These are phyloP conservation scores for Magnusiomyces paraingens DNA, from an alignment of 1,139 yeast genomes.

Conservation along the genomic window DNA sequence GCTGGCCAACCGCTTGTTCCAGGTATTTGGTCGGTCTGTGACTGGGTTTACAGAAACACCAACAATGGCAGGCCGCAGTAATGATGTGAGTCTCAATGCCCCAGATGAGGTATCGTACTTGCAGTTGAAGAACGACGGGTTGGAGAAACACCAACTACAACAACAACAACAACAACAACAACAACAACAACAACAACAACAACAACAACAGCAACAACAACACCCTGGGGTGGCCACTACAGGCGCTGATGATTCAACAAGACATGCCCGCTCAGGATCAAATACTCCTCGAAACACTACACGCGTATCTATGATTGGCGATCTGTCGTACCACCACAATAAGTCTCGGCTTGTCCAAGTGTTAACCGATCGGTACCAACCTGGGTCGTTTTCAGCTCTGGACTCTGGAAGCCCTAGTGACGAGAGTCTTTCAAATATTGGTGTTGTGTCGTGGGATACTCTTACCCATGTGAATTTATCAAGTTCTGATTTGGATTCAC, in stretches of 20 bases:
- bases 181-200: background rate
- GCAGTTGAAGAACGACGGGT: too few species aligned
- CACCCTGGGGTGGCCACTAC: background rate
- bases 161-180: background rate
- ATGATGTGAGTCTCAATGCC: too few species aligned
- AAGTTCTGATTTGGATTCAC: constrained; percentile 27
- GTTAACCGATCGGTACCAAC: constrained; percentile 1
- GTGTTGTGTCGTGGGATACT: constrained; percentile 33
- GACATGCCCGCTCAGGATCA: background rate
- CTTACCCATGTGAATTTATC: constrained; percentile 30
- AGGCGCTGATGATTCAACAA: too few species aligned
- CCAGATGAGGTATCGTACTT: too few species aligned
- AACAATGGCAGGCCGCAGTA: too few species aligned
- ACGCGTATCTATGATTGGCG: background rate
- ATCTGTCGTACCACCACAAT: constrained; percentile 2
- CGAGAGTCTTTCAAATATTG: too few species aligned
- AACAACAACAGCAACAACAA: background rate
- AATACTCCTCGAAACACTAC: background rate
- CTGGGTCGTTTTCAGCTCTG: too few species aligned
- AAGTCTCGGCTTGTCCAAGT: constrained; percentile 3
- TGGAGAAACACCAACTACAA: background rate
- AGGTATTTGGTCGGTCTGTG: background rate
- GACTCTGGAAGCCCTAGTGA: too few species aligned
- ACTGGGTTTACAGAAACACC: too few species aligned
- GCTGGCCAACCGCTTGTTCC: background rate